These are phyloP conservation scores for Leccinum subfulvum DNA, from an alignment of 1,284 basidiomycete genomes.

Conservation along the genomic window DNA sequence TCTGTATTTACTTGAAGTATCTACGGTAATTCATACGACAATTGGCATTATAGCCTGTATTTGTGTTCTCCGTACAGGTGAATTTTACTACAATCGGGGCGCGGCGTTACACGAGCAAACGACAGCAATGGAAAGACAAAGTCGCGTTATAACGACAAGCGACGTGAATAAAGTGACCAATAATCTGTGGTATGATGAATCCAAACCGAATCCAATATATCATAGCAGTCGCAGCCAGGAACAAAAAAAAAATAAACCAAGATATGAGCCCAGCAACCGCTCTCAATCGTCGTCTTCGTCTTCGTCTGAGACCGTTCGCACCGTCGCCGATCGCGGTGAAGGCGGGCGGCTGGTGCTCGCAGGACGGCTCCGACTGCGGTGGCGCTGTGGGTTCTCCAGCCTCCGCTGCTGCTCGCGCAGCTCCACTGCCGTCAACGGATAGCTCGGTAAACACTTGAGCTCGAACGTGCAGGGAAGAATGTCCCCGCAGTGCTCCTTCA, in stretches of 20 bases:
- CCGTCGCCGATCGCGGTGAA: constrained; percentile 18
- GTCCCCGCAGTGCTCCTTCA: constrained; percentile 46
- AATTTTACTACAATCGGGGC: background rate
- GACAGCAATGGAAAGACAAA: background rate
- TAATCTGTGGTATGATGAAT: constrained; percentile 22
- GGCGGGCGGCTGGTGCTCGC: constrained; percentile 12
- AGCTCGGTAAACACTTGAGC: constrained; percentile 49
- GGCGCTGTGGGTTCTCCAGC: constrained; percentile 25
- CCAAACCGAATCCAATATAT: constrained; percentile 3
- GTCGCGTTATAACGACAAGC: background rate
- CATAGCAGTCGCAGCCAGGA: constrained; percentile 1
- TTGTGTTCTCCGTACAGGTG: background rate
- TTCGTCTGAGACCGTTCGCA: constrained; percentile 16
- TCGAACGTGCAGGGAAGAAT: constrained; percentile 59
- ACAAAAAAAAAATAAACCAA: background rate
- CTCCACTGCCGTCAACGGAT: constrained; percentile 52
- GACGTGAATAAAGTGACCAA: constrained; percentile 28
- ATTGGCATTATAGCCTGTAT: background rate
- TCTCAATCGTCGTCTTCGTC: constrained; percentile 18
- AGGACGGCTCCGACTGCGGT: constrained; percentile 25
- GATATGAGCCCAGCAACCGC: background rate
- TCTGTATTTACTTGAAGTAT: background rate
- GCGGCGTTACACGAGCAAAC: background rate
- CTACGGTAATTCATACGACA: background rate
- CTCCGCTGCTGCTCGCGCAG: constrained; percentile 42